Base-by-base conservation (phyloP, 345 rosid species). In the Carallia brachiata region DNA sequence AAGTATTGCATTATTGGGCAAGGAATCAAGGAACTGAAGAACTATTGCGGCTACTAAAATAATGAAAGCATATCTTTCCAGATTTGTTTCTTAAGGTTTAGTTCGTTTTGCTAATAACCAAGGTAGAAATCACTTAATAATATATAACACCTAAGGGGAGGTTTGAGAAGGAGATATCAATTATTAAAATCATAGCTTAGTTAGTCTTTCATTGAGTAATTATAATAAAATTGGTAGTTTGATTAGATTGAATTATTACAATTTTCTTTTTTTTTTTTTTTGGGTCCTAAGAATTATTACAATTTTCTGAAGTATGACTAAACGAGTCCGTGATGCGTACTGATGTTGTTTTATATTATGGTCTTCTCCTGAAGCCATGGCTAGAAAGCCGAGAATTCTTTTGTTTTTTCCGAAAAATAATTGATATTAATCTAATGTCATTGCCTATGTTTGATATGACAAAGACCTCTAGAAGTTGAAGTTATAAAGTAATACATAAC, bases 1-100 rank as follows among this genome's bases (percentile, higher is more conserved):
- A 32, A 32, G 55, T 31, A 47, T 58, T 73, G 78, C 61, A 77
- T 76, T 73, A 70, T 77, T 76, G 77, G 65, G 48, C 5, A 70
- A 61, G 52, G 48, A 13, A 12, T 23, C 61, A 8, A 23, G 28
- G 52, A 34, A 34, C 12, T 27, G 7, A 6, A 28, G 75, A 30
- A 56, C 7, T 72, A 73, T 76, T 71, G 72, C 82, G 63, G 70
- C 50, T 30, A 66, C 34, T 75, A 75, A 58, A 61, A 34, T 66
- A 75, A 50, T 58, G 44, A 62, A 28, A 34, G 4, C 36, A 73
- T 66, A 70, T 82, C 81, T 62, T 63, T 68, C 70, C 73, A 73
- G 57, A 55, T 66, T 73, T 66, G 52, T 58, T 75, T 70, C 53
- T 47, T 2, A 73, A 71, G 77, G 70, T 79, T 70, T 68, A 28